Base-by-base conservation (phyloP, 257 asterid genomes). In the Solanum clarkiae region DNA sequence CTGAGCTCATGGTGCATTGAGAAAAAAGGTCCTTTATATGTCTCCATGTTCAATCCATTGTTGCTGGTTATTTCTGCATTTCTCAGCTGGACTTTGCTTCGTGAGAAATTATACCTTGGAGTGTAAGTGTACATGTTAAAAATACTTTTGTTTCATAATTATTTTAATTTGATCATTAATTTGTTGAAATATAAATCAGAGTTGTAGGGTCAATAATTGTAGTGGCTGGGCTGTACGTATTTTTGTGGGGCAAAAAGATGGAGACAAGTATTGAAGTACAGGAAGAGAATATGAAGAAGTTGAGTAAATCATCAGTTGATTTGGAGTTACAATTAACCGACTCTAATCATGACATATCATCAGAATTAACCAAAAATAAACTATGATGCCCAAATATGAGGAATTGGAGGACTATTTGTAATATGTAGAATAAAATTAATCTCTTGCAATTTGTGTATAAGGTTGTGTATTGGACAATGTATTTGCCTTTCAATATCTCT, bases 1-100 rank as follows among this genome's bases (percentile, higher is more conserved):
- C 47, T 82, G 2, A 82, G 70, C 4, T 82, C 65, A 4, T 66
- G 80, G 47, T 83, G 80, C 68, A 83, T 83, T 1, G 85, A 82
- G 10, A 82, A 45, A 44, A 82, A 82, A 20, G 77, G 77, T 13
- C 85, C 77, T 44, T 60, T 82, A 22, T 82, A 82, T 8, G 85
- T 82, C 7, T 15, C 85, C 1, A 95, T 96, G 60, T 96, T 96
- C 88, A 93, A 93, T 86, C 99, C 99, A 0, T 87, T 93, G 91
- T 86, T 93, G 17, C 95, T 96, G 0, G 95, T 96, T 42, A 92
- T 96, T 29, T 97, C 94, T 54, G 97, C 98, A 7, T 65, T 93
- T 47, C 92, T 96, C 69, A 96, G 98, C 10, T 96, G 99, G 98
- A 93, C 90, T 62, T 74, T 96, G 44, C 94, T 96, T 7, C 85